Evolutionary conservation across 1,284 basidiomycete genomes (phyloP).

Genomic region (Sporisorium graminicola): DNA sequence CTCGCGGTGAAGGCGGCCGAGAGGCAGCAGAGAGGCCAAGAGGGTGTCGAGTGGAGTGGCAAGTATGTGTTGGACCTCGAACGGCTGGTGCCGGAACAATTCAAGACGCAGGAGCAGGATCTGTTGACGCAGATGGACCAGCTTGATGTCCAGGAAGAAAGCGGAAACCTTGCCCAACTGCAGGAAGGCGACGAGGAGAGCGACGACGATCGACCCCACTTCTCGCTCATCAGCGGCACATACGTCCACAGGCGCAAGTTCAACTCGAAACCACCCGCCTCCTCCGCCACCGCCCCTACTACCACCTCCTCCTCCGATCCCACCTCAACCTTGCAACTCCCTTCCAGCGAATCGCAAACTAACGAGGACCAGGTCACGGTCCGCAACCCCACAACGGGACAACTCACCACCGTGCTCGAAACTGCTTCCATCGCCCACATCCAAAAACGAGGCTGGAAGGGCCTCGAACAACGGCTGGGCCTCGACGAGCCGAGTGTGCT

Average conservation of each 20-base stretch:
- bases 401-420: conserved; percentile 71
- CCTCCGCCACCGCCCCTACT: conserved; percentile 7
- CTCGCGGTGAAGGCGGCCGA: conserved; percentile 76
- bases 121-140: conserved; percentile 4
- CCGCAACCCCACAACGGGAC: conserved; percentile 76
- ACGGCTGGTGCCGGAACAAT: conserved; percentile 66
- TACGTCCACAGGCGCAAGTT: conserved; percentile 84
- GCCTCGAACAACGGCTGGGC: conserved; percentile 84
- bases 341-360: neutral
- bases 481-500: conserved; percentile 83
- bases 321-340: neutral
- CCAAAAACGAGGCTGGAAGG: conserved; percentile 80
- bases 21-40: conserved; percentile 36
- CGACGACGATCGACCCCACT: conserved; percentile 74
- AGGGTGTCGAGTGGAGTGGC: conserved; percentile 77
- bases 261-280: conserved; percentile 65
- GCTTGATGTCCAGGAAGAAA: conserved; percentile 13
- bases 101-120: conserved; percentile 24
- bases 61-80: conserved; percentile 86
- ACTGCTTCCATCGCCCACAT: conserved; percentile 75
- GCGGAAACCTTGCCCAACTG: conserved; percentile 14
- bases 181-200: conserved; percentile 40
- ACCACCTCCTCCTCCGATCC: neutral
- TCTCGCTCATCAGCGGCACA: conserved; percentile 87
- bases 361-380: conserved; percentile 72